These are phyloP conservation scores for Fusarium pseudoanthophilum DNA, from an alignment of 2,329 filamentous ascomycete genomes.

Conservation along the genomic window DNA sequence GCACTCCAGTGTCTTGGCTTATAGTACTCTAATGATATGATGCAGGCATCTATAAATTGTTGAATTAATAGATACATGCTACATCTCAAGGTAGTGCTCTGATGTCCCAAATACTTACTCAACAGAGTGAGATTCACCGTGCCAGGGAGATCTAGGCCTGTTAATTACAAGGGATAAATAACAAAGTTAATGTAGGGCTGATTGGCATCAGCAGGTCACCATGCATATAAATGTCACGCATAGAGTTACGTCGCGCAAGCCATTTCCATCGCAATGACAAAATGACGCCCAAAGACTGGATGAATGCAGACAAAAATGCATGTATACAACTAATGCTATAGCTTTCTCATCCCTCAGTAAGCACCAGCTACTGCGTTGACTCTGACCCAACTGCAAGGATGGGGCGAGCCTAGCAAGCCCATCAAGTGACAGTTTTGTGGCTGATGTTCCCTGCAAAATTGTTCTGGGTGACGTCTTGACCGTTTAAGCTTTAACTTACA, in stretches of 20 bases:
- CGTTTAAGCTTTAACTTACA: conserved; percentile 26
- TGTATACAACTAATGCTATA: background rate
- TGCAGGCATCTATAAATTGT: background rate
- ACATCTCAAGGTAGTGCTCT: background rate
- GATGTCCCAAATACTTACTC: background rate
- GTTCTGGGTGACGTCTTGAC: conserved; percentile 15
- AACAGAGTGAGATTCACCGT: background rate
- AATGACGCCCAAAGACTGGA: background rate
- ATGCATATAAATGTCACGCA: conserved; percentile 1
- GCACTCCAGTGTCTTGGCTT: background rate
- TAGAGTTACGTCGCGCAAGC: background rate
- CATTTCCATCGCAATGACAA: background rate
- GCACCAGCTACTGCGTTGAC: background rate
- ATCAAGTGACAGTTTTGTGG: conserved; percentile 30
- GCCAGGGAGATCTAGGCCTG: background rate
- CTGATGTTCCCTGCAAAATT: conserved; percentile 20
- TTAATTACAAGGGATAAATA: background rate
- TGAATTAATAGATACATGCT: background rate
- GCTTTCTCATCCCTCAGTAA: background rate
- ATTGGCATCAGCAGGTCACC: background rate
- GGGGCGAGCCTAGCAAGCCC: background rate
- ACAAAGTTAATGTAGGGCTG: background rate
- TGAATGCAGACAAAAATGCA: background rate
- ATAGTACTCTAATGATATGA: background rate
- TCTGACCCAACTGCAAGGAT: conserved; percentile 6